Evolutionary conservation across 1,139 yeast species (phyloP).

Genomic region (Saccharomyces hybrid): DNA sequence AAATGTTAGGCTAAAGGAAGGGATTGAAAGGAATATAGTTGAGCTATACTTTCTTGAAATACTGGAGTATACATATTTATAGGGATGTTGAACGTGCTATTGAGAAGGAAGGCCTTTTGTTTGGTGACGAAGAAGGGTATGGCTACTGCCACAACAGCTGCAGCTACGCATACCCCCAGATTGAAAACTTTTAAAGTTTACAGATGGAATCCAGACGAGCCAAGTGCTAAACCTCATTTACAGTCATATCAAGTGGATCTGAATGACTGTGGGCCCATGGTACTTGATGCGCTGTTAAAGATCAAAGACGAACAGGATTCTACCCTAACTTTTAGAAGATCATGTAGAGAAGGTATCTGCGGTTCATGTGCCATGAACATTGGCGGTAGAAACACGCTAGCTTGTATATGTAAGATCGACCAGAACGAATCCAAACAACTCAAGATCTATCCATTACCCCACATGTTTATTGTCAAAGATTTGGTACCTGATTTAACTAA

Average conservation of each 20-base stretch:
- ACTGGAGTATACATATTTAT: neutral
- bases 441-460: constrained; percentile 95
- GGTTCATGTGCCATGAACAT: constrained; percentile 99
- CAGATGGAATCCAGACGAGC: constrained; percentile 98
- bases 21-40: neutral
- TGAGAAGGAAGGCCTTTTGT: constrained; percentile 6
- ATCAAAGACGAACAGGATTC: constrained; percentile 96
- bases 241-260: constrained; percentile 78
- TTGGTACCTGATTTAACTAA: constrained; percentile 96
- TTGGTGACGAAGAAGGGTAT: constrained; percentile 22
- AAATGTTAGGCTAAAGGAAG: neutral
- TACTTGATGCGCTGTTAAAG: constrained; percentile 86
- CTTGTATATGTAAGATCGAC: constrained; percentile 92
- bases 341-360: constrained; percentile 99
- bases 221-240: constrained; percentile 84
- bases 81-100: constrained; percentile 9
- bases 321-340: constrained; percentile 91
- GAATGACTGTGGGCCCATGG: constrained; percentile 95
- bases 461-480: constrained; percentile 95
- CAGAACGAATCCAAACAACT: constrained; percentile 63
- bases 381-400: constrained; percentile 93
- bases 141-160: constrained; percentile 28
- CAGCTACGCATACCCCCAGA: constrained; percentile 37
- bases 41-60: neutral
- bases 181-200: constrained; percentile 83